Conservation (phyloP, 2,329 filamentous ascomycete genomes). For the Lomentospora prolificans region DNA sequence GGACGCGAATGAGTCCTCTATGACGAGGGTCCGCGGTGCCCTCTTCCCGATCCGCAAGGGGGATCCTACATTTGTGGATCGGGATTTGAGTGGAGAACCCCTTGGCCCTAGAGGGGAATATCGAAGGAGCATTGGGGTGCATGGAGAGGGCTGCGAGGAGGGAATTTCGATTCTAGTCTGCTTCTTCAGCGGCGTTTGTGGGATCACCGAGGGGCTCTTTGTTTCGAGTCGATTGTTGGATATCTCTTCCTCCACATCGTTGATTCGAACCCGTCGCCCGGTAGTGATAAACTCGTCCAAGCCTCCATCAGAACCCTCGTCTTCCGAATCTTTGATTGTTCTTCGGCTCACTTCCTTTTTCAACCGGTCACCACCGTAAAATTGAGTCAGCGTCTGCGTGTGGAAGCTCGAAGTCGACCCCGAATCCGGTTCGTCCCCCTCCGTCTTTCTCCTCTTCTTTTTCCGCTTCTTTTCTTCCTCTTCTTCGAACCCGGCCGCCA, state of each 20-base stretch:
- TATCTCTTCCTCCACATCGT: not conserved
- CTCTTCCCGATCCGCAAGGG: conserved; percentile 15
- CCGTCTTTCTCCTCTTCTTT: conserved; percentile 18
- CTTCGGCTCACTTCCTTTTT: conserved; percentile 8
- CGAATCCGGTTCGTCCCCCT: conserved; percentile 17
- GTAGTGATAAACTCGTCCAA: not conserved
- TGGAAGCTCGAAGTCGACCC: conserved; percentile 23
- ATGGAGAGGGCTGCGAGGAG: conserved; percentile 26
- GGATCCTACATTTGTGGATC: conserved; percentile 18
- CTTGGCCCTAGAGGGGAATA: conserved; percentile 24
- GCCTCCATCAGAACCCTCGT: conserved; percentile 18
- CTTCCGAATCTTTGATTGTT: conserved; percentile 28
- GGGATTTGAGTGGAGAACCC: conserved; percentile 28
- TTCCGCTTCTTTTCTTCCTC: conserved; percentile 15
- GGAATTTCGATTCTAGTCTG: conserved; percentile 29
- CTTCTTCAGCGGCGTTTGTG: conserved; percentile 30
- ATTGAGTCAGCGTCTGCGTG: conserved; percentile 33
- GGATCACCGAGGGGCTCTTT: conserved; percentile 22
- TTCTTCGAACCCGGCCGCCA: conserved; percentile 11
- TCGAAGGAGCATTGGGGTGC: conserved; percentile 28
- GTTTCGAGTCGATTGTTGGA: not conserved
- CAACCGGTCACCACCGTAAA: conserved; percentile 17
- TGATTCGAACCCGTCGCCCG: not conserved
- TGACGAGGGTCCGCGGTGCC: conserved; percentile 22
- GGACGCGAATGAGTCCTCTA: conserved; percentile 34